A percentile compares a stretch with the other conserved stretches of the same genome.
phyloP scores from a whole-genome alignment of 305 asterid species.

The Plantago coronopus region DNA sequence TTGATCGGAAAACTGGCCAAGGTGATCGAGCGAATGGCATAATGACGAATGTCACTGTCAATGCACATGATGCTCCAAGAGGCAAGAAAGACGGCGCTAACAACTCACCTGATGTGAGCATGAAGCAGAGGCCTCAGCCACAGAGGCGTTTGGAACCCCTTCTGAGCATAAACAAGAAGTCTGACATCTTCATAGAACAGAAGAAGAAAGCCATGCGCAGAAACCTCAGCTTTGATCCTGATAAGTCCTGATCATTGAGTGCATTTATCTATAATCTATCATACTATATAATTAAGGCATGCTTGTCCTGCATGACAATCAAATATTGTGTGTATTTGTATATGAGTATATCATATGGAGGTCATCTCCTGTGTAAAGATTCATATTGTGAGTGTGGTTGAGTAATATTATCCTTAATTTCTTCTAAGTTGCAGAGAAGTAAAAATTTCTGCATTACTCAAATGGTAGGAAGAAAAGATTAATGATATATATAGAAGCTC shows the following conservation, averaged over 20 bases:
- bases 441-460: no score
- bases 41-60: conserved; percentile 13
- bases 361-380: no score
- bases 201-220: conserved; percentile 39
- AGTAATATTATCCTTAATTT: no score
- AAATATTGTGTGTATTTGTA: background rate
- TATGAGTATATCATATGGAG: no score
- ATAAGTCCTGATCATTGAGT: conserved; percentile 6
- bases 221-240: conserved; percentile 29
- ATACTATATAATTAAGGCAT: background rate
- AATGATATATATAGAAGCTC: no score
- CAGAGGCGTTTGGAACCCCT: conserved; percentile 15
- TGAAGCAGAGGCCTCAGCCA: background rate
- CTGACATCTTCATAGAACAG: conserved; percentile 39
- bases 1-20: background rate
- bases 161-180: conserved; percentile 41
- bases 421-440: no score
- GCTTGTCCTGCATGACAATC: background rate
- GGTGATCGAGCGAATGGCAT: background rate
- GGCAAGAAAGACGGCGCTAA: conserved; percentile 14
- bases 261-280: background rate
- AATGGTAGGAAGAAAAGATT: no score
- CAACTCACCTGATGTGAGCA: conserved; percentile 15
- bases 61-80: conserved; percentile 22
- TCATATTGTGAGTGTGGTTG: no score